These are phyloP conservation scores for Osmanthus fragrans DNA, from an alignment of 257 asterid genomes.

Conservation along the genomic window DNA sequence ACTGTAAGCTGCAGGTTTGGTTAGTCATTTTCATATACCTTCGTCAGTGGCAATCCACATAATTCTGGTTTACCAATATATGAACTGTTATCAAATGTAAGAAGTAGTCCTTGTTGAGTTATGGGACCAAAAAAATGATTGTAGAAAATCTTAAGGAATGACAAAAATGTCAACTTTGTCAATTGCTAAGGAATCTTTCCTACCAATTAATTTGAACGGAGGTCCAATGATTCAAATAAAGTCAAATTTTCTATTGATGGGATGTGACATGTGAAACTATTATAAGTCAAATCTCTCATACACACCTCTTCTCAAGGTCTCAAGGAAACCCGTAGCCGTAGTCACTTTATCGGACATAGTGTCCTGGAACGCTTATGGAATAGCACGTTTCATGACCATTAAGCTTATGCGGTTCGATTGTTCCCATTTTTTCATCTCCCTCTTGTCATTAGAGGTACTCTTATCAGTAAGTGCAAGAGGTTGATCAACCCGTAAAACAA, in stretches of 20 bases:
- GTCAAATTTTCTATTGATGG: constrained; percentile 17
- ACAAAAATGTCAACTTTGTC: constrained; percentile 19
- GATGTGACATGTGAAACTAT: constrained; percentile 26
- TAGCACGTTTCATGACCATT: too few relatives aligned
- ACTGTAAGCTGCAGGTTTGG: not conserved
- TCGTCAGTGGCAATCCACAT: constrained; percentile 32
- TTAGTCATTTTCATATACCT: not conserved
- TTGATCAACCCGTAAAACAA: too few relatives aligned
- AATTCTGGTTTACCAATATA: constrained; percentile 20
- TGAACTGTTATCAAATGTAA: constrained; percentile 11
- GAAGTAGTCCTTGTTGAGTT: constrained; percentile 23
- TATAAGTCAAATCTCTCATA: constrained; percentile 4
- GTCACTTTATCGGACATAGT: too few relatives aligned
- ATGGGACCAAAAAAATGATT: constrained; percentile 35
- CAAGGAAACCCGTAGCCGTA: too few relatives aligned
- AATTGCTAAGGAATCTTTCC: constrained; percentile 35
- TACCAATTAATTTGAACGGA: constrained; percentile 29
- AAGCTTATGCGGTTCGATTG: too few relatives aligned
- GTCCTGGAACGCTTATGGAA: too few relatives aligned
- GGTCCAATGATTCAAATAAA: constrained; percentile 34
- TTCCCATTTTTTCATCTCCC: too few relatives aligned
- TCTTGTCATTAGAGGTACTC: too few relatives aligned
- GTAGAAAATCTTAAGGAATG: constrained; percentile 15
- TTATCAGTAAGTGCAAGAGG: too few relatives aligned
- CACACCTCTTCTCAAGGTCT: too few relatives aligned